Evolutionary conservation across 1,284 basidiomycete genomes (phyloP).

Genomic region (Puccinia brachypodii): DNA sequence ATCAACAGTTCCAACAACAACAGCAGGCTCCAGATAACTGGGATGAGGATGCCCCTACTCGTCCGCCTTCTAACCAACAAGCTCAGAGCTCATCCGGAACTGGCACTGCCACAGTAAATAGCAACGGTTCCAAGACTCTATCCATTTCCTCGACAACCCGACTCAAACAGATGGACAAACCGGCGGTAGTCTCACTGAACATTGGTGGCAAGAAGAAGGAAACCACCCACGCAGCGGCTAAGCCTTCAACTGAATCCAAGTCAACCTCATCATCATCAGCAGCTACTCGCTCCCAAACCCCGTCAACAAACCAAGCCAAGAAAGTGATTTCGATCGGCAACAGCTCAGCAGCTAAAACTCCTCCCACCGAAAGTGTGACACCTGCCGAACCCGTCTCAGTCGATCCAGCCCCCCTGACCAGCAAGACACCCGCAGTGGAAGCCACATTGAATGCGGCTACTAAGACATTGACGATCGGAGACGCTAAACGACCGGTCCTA

Average conservation of each 20-base stretch:
- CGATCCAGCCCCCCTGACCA: not conserved
- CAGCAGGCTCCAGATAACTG: conserved; percentile 45
- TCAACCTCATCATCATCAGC: not conserved
- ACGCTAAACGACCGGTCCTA: conserved; percentile 11
- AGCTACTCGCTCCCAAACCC: conserved; percentile 7
- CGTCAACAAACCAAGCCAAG: conserved; percentile 15
- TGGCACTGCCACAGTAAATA: conserved; percentile 9
- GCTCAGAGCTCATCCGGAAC: not conserved
- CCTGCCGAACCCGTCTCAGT: conserved; percentile 9
- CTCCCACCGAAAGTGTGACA: not conserved
- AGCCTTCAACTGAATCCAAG: conserved; percentile 16
- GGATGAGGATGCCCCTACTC: conserved; percentile 38
- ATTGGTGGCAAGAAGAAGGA: conserved; percentile 34
- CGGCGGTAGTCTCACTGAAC: conserved; percentile 39
- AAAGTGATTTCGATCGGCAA: conserved; percentile 30
- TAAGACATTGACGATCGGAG: conserved; percentile 31
- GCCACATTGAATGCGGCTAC: not conserved
- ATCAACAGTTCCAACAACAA: conserved; percentile 34
- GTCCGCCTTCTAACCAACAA: not conserved
- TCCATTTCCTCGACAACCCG: conserved; percentile 41
- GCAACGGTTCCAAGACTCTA: conserved; percentile 35
- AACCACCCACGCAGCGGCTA: not conserved
- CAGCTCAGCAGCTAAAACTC: not conserved
- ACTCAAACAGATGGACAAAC: conserved; percentile 40
- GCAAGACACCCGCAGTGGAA: not conserved